Evolutionary conservation across 192 early-diverging fungal genomes (phyloP).

Genomic region (Diversispora epigaea): DNA sequence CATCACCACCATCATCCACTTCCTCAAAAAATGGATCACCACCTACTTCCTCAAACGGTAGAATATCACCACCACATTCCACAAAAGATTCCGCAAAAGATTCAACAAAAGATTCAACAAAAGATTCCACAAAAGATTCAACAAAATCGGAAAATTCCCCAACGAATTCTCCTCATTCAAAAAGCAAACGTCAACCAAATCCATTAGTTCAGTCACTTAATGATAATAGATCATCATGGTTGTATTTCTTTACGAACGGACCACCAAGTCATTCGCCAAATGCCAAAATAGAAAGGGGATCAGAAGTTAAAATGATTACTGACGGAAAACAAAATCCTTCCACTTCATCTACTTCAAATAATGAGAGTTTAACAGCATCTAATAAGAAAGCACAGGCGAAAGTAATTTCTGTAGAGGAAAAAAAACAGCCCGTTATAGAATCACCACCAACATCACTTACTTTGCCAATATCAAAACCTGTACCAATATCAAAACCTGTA

Average conservation of each 20-base stretch:
- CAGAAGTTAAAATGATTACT: background rate
- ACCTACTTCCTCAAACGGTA: no score
- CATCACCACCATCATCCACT: no score
- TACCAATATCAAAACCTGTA: conserved; percentile 3
- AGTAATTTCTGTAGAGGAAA: background rate
- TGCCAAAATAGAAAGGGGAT: background rate
- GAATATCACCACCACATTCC: no score
- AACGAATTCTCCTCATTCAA: background rate
- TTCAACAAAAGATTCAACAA: background rate
- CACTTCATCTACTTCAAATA: background rate
- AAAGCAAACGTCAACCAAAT: background rate
- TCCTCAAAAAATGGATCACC: no score
- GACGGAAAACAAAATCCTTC: background rate
- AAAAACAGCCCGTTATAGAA: background rate
- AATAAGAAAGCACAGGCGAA: background rate
- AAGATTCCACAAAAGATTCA: background rate
- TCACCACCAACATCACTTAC: background rate
- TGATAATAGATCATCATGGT: conserved; percentile 2
- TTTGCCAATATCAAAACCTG: background rate
- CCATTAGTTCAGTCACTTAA: conserved; percentile 11
- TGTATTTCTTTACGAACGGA: conserved; percentile 20
- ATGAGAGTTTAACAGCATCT: background rate
- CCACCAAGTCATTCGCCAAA: background rate
- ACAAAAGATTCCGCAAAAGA: no score
- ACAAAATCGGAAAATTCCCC: background rate